Percentiles rank a stretch among this genome's conserved stretches.
Evolutionary conservation across 2,329 filamentous ascomycete species (phyloP).

Genomic region (Neoascochyta sp.): DNA sequence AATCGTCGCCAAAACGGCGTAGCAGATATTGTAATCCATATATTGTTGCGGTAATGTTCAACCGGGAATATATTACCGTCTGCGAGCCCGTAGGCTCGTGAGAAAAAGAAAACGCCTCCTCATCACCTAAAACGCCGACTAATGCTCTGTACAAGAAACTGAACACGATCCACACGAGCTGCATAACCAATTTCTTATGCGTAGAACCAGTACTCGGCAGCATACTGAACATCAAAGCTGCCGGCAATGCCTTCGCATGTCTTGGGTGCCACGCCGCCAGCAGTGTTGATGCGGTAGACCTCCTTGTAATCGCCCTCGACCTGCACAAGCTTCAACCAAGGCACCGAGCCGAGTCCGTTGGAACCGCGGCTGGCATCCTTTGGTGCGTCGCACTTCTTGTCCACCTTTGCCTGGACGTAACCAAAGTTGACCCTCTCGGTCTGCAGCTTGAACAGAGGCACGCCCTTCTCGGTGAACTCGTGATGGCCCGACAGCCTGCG

Average conservation of each 20-base stretch:
- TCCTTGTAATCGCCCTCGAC: conserved; percentile 55
- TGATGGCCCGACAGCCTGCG: conserved; percentile 70
- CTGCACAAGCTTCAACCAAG: conserved; percentile 71
- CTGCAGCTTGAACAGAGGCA: conserved; percentile 77
- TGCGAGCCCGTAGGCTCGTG: conserved; percentile 13
- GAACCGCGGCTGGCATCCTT: conserved; percentile 56
- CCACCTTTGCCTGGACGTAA: conserved; percentile 63
- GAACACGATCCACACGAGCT: no score
- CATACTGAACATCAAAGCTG: conserved; percentile 72
- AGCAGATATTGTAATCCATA: no score
- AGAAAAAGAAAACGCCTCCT: conserved; percentile 8
- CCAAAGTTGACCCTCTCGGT: conserved; percentile 51
- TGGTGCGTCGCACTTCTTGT: conserved; percentile 60
- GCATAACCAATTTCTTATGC: no score
- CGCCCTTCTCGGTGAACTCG: conserved; percentile 69
- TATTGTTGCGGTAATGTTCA: no score
- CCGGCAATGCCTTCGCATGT: conserved; percentile 65
- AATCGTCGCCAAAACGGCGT: no score
- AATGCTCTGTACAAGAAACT: conserved; percentile 35
- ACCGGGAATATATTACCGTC: conserved; percentile 20
- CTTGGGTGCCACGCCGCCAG: conserved; percentile 70
- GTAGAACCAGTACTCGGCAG: conserved; percentile 71
- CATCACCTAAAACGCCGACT: conserved; percentile 27
- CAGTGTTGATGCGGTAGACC: conserved; percentile 81
- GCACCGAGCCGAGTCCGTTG: conserved; percentile 59